Base-by-base conservation (phyloP, 768 basidiomycete species). In the Dentipellis fragilis region DNA sequence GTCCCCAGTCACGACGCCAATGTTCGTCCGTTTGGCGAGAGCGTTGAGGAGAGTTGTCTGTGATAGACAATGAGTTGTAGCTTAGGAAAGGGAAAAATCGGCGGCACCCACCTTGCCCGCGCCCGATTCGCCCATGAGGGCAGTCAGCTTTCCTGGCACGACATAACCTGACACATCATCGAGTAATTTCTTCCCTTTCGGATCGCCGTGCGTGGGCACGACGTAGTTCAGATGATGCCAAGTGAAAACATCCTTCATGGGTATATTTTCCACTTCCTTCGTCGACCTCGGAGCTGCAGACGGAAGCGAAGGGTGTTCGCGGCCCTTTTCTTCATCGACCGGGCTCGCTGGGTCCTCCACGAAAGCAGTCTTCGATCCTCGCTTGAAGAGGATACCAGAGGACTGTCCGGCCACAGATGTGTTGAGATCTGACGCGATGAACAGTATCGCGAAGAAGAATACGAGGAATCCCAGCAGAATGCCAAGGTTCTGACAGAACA, bases 141-240 rank as follows among this genome's bases (percentile, higher is more conserved):
- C 87, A 0, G 86, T 89, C 56, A 92, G 67, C 57, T 75, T 90
- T 4, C 92, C 91, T 0, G 90, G 92, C 9, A 80, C 80, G 17
- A 90, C 89, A 66, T 78, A 93, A 0, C 90, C 90, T 34, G 82
- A 86, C 11, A 93, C 77, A 48, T 88, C 77, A 58, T 89, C 78
- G 54, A 92, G 72, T 2, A 92, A 72, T 22, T 67, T 69, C 37
- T 78, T 70, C n/a, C 19, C 19, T 6, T 68, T 61, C 50, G 63
- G 57, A 6, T 77, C 79, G 3, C 74, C 75, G 2, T 69, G 58
- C 11, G 82, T 72, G 1, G 78, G 73, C 0, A 93, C 82, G 34
- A 76, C 77, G 66, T 93, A 94, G 54, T 74, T 71, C 49, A 91
- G 59, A 58, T 82, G 72, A 51, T 83, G 76, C 89, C 89, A 96